Base-by-base conservation (phyloP, 1,139 yeast species). In the Hemisphaericaspora xylofermentans region DNA sequence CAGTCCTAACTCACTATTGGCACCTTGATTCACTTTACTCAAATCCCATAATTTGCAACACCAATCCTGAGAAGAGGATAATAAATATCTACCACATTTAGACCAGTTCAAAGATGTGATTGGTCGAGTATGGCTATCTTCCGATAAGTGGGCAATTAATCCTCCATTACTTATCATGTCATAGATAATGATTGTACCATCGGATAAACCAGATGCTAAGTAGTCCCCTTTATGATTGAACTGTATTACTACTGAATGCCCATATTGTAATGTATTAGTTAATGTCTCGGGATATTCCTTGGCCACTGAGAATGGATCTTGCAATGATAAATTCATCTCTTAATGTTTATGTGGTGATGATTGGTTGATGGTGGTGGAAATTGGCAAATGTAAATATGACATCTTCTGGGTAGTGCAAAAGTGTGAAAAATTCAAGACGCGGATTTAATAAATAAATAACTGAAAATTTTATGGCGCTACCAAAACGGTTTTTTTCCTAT, bases 241-340 rank as follows among this genome's bases (percentile, higher is more conserved):
- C 54, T 78, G 80, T 36, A 91, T 74, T 41, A 82, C 79, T 6
- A 88, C 86, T 1, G 95, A 78, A 51, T 84, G 91, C 0, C 94
- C 88, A 61, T 76, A 71, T 29, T 58, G 66, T 37, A 88, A 66
- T 0, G 91, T 80, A 46, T 79, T 80, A 2, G 86, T 76, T 19
- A 88, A 74, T 1, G 85, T 76, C 50, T 91, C 96, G 0, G 98
- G 98, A 54, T 80, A 91, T 58, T 91, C 98, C 56, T 88, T 91
- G 12, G 95, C 84, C 29, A 91, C 89, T 5, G 95, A 82, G 60
- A 89, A 88, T 2, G 98, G 98, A 61, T 91, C 98, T 51, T 88
- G 80, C 17, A 91, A 71, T n/a, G 95, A 76, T 39, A 88, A 72
- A 61, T 91, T 91, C 95, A 87, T 85, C 12, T 15, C 16, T 18